Conservation (phyloP, 2,329 filamentous ascomycete genomes). For the Phaeosphaeria sp. region DNA sequence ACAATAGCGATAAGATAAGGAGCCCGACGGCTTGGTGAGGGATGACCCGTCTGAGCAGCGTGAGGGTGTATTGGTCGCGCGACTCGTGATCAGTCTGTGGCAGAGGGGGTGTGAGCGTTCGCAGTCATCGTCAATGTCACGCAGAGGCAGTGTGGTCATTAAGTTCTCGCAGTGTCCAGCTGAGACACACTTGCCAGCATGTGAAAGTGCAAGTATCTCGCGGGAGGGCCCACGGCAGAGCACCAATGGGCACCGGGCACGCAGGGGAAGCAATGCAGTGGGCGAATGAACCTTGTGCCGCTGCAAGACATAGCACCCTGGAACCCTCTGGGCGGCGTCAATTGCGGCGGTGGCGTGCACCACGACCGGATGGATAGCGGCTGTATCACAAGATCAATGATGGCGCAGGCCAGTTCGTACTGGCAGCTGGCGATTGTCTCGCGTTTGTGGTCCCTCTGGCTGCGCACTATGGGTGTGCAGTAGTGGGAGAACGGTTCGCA, state of each 20-base stretch:
- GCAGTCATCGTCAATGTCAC: conserved; percentile 7
- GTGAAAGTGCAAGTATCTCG: conserved; percentile 4
- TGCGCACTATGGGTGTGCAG: conserved; percentile 5
- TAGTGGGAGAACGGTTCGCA: conserved; percentile 10
- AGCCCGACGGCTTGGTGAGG: conserved; percentile 11
- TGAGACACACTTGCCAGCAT: conserved; percentile 6
- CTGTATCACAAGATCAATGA: conserved; percentile 41
- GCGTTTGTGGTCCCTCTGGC: conserved; percentile 14
- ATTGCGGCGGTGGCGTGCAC: conserved; percentile 35
- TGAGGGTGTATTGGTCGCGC: conserved; percentile 33
- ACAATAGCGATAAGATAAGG: conserved; percentile 36
- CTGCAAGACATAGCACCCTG: conserved; percentile 41
- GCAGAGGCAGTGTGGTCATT: conserved; percentile 5
- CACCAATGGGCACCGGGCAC: conserved; percentile 10
- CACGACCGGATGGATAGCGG: conserved; percentile 12
- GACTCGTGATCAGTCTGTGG: conserved; percentile 38
- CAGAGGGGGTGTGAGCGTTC: conserved; percentile 11
- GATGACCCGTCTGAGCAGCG: conserved; percentile 22
- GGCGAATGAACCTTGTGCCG: conserved; percentile 26
- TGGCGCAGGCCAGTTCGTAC: conserved; percentile 24
- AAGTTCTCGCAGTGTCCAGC: conserved; percentile 3
- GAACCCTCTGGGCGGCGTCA: conserved; percentile 26
- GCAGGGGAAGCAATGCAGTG: conserved; percentile 21
- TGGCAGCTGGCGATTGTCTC: conserved; percentile 35
- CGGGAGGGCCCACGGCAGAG: conserved; percentile 8